Evolutionary conservation across 2,329 filamentous ascomycete genomes (phyloP).

Genomic region (Microdochium bolleyi): DNA sequence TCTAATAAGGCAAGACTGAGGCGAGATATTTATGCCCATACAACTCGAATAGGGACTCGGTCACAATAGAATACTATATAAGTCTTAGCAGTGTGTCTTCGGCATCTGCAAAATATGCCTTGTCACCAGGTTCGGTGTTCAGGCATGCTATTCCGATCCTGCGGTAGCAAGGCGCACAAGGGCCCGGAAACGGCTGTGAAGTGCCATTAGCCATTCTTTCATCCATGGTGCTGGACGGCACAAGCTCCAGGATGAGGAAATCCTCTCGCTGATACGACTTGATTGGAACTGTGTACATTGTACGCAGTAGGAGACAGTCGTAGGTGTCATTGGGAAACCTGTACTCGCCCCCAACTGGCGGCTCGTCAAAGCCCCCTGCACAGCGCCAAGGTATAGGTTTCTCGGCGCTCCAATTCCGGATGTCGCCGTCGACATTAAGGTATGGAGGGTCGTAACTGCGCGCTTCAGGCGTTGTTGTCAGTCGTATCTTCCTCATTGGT

Average conservation of each 20-base stretch:
- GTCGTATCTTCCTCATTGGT: not conserved
- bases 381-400: not conserved
- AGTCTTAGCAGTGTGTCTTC: not conserved
- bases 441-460: not conserved
- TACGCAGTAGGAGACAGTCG: not conserved
- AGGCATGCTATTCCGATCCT: not conserved
- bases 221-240: not conserved
- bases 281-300: not conserved
- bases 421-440: not conserved
- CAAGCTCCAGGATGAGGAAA: not conserved
- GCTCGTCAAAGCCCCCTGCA: not conserved
- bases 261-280: not conserved
- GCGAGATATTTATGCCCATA: too few relatives aligned
- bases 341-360: not conserved
- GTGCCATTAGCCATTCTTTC: too few relatives aligned
- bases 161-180: not conserved
- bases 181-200: too few relatives aligned
- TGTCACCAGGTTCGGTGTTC: not conserved
- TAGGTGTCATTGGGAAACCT: not conserved
- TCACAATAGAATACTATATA: not conserved
- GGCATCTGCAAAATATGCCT: not conserved
- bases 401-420: not conserved
- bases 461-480: not conserved
- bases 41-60: too few relatives aligned
- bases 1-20: too few relatives aligned